Percentiles rank a stretch among this genome's conserved stretches.
These are phyloP conservation scores for Ceratocystis variospora DNA, from an alignment of 2,329 filamentous ascomycete genomes.

Conservation along the genomic window DNA sequence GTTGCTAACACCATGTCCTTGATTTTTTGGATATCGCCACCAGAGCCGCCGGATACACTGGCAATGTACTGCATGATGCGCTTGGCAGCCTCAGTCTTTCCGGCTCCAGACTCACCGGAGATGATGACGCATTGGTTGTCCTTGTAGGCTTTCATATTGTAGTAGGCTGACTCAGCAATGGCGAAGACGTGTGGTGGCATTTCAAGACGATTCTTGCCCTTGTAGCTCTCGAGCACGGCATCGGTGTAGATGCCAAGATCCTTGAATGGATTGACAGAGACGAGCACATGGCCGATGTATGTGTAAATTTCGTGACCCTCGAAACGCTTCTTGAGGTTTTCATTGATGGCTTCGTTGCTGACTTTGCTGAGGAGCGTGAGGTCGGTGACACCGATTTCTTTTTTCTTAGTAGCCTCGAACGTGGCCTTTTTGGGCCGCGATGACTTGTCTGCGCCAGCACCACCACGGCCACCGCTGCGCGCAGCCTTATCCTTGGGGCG, in stretches of 20 bases:
- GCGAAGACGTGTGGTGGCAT: constrained; percentile 93
- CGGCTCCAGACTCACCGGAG: constrained; percentile 92
- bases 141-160: constrained; percentile 99
- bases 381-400: constrained; percentile 96
- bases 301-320: constrained; percentile 98
- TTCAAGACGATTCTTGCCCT: constrained; percentile 92
- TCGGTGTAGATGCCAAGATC: constrained; percentile 98
- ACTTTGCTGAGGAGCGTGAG: constrained; percentile 96
- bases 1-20: constrained; percentile 99
- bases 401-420: constrained; percentile 95
- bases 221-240: constrained; percentile 80
- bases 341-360: constrained; percentile 98
- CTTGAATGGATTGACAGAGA: constrained; percentile 95
- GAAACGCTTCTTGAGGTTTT: constrained; percentile 96
- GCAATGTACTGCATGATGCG: constrained; percentile 99
- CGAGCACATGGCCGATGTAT: constrained; percentile 98
- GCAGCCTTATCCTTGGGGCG: constrained; percentile 36
- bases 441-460: constrained; percentile 30
- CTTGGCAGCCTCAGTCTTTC: constrained; percentile 97
- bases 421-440: constrained; percentile 82
- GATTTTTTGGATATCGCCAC: constrained; percentile 83
- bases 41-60: constrained; percentile 75
- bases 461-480: constrained; percentile 23
- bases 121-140: constrained; percentile 99
- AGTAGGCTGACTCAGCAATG: constrained; percentile 90